These are phyloP conservation scores for Candida stauntonica DNA, from an alignment of 805 yeast genomes.

Conservation along the genomic window DNA sequence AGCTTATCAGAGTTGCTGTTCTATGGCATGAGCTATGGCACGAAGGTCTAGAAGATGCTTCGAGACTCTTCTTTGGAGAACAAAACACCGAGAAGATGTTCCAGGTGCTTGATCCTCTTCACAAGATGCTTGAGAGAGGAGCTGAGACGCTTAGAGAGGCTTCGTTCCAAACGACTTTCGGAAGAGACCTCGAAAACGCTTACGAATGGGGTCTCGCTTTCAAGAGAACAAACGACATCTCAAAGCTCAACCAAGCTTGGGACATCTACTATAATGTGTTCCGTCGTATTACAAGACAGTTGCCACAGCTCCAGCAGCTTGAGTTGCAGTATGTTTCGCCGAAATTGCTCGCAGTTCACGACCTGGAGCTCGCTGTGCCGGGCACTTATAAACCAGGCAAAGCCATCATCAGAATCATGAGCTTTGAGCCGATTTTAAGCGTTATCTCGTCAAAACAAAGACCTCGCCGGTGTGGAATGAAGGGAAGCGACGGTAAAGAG, in stretches of 20 bases:
- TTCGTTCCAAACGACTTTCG: slow-evolving; percentile 89
- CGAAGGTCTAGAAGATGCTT: slow-evolving; percentile 96
- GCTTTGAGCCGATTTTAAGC: slow-evolving; percentile 76
- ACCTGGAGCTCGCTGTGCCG: slow-evolving; percentile 86
- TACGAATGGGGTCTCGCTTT: slow-evolving; percentile 88
- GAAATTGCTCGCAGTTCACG: slow-evolving; percentile 67
- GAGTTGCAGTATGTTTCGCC: slow-evolving; percentile 96
- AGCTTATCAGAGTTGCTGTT: slow-evolving; percentile 90
- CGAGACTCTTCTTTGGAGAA: slow-evolving; percentile 88
- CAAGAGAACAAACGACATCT: slow-evolving; percentile 77
- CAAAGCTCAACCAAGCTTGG: slow-evolving; percentile 96
- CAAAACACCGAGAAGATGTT: slow-evolving; percentile 94
- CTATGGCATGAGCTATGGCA: slow-evolving; percentile 98
- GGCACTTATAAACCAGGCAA: slow-evolving; percentile 89
- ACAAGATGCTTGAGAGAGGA: slow-evolving; percentile 75
- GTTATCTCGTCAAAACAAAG: slow-evolving; percentile 95
- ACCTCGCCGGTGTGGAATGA: slow-evolving; percentile 76
- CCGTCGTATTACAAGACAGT: slow-evolving; percentile 82
- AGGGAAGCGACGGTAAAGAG: slow-evolving; percentile 89
- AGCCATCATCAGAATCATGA: slow-evolving; percentile 64
- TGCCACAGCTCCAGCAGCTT: slow-evolving; percentile 79
- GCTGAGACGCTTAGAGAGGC: slow-evolving; percentile 92
- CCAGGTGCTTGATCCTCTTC: slow-evolving; percentile 83
- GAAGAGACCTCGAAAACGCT: slow-evolving; percentile 88
- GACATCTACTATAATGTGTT: slow-evolving; percentile 92